phyloP scores from a whole-genome alignment of 2,329 filamentous ascomycete genomes.

The Alternaria consortialis region DNA sequence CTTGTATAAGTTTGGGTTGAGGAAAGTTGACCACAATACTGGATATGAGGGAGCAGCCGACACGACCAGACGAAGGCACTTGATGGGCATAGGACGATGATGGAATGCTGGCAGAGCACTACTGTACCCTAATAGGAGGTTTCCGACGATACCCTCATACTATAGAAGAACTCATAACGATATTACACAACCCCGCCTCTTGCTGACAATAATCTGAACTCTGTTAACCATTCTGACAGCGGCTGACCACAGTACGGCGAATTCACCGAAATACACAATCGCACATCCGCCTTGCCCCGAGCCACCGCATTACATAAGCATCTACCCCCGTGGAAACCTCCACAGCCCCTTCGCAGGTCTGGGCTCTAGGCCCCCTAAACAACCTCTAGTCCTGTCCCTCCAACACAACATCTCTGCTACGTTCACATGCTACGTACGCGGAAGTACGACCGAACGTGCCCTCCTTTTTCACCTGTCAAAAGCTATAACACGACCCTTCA shows the following conservation, averaged over 20 bases:
- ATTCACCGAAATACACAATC: background rate
- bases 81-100: background rate
- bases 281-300: background rate
- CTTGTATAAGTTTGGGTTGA: conserved; percentile 1
- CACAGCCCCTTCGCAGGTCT: background rate
- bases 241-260: background rate
- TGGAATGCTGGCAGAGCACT: conserved; percentile 10
- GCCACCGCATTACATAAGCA: background rate
- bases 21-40: background rate
- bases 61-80: conserved; percentile 1
- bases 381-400: background rate
- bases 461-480: background rate
- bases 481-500: background rate
- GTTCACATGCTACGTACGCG: background rate
- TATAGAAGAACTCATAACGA: conserved; percentile 20
- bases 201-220: background rate
- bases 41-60: background rate
- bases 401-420: background rate
- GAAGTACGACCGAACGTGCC: background rate
- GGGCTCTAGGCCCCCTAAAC: background rate
- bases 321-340: background rate
- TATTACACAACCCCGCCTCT: background rate
- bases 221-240: background rate
- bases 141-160: conserved; percentile 17
- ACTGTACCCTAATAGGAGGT: conserved; percentile 16